Base-by-base conservation (phyloP, 176 grass and related monocot species). In the Aegilops tauschii region DNA sequence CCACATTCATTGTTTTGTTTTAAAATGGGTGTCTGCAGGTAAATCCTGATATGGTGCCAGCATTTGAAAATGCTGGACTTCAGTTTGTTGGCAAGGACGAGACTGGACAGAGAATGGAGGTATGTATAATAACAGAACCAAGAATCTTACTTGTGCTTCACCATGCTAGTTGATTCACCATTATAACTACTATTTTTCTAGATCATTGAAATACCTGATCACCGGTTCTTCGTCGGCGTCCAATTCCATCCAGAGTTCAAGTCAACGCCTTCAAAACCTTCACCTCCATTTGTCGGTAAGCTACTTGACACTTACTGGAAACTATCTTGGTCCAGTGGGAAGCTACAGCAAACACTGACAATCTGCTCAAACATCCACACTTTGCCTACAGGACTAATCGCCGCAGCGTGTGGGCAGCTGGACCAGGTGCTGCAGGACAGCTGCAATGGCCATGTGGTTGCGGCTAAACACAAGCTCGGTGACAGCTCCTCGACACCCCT, bases 181-280 rank as follows among this genome's bases (percentile, higher is more conserved):
- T 9, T 77, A 20, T 18, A 28, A 61, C 70, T 71, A 5, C 25
- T 28, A n/a, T 72, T 5, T 62, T 81, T 94, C 80, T 83, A 99
- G 97, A 94, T 99, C 77, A 93, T 99, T 79, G 97, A 99, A 86
- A 45, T 99, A 78, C 97, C 94, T 50, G 77, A 80, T 40, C 97
- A 97, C 68, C 94, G 64, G 35, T 99, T 90, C 84, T 99, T 94
- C 21, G 83, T 99, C 54, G 97, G 97, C 0, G 94, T 92, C 45
- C 97, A 99, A 83, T 99, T 99, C 77, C 97, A 99, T 93, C 97
- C 94, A 0, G 97, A 99, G 83, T 99, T 99, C 83, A 94, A 96
- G 88, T 99, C 97, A 31, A 90, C 92, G 69, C 94, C 97, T 69
- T 91, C 93, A 39, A 97, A 92, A 21, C 97, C 97, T 77, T 94